Conservation (phyloP, 1,284 basidiomycete genomes). For the Ceratobasidium sp. region DNA sequence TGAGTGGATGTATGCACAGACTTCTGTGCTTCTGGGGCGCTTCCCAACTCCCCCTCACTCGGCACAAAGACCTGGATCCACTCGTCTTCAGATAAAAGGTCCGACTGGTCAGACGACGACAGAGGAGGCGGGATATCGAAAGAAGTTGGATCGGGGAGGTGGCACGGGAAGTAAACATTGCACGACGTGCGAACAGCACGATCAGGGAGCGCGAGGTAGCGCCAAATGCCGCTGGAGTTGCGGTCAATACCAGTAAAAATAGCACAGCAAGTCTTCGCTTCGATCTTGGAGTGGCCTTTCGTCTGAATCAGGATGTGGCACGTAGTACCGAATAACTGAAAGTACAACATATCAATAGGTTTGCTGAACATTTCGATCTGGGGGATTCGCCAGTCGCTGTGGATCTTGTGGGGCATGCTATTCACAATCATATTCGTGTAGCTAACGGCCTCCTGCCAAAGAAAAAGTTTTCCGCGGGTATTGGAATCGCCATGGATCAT, state of each 20-base stretch:
- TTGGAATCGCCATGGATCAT: constrained; percentile 32
- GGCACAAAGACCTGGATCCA: constrained; percentile 14
- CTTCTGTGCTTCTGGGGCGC: not conserved
- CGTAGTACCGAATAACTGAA: constrained; percentile 25
- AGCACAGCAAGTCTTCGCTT: constrained; percentile 2
- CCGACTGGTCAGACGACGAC: not conserved
- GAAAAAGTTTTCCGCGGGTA: not conserved
- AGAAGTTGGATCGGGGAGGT: constrained; percentile 16
- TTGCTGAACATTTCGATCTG: constrained; percentile 16
- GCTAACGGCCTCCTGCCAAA: constrained; percentile 36
- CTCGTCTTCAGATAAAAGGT: not conserved
- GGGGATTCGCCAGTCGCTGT: not conserved
- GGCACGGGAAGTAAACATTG: constrained; percentile 15
- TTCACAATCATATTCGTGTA: not conserved
- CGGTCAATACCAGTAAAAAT: constrained; percentile 26
- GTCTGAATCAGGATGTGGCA: constrained; percentile 21
- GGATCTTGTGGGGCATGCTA: constrained; percentile 13
- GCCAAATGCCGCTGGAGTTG: constrained; percentile 26
- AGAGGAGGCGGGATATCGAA: not conserved
- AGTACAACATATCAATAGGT: constrained; percentile 21
- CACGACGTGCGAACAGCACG: not conserved
- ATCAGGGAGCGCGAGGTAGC: constrained; percentile 8
- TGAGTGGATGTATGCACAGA: constrained; percentile 4
- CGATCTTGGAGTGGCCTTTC: constrained; percentile 6
- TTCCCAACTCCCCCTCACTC: constrained; percentile 34